These are phyloP conservation scores for Colletotrichum plurivorum DNA, from an alignment of 2,329 filamentous ascomycete species.

Conservation along the genomic window DNA sequence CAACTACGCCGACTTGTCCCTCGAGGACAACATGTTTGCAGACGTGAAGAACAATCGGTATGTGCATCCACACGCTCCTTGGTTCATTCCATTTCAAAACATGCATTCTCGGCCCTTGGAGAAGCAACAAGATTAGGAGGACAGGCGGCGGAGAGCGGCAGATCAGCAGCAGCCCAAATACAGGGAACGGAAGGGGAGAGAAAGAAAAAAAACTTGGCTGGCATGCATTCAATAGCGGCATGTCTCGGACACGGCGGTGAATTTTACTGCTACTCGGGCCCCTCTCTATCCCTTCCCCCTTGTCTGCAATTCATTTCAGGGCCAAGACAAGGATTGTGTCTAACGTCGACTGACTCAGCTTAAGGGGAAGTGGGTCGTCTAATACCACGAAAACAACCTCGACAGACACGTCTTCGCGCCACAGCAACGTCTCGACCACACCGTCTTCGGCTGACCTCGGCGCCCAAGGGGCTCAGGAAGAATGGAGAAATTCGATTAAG, in stretches of 20 bases:
- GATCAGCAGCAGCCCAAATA: not conserved
- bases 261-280: conserved; percentile 27
- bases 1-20: conserved; percentile 54
- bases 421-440: conserved; percentile 74
- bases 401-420: conserved; percentile 72
- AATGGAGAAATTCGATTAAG: conserved; percentile 54
- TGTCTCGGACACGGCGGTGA: conserved; percentile 39
- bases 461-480: conserved; percentile 54
- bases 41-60: conserved; percentile 71
- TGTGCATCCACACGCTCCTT: conserved; percentile 48
- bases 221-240: conserved; percentile 39
- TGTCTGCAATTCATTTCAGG: conserved; percentile 43
- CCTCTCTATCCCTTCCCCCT: conserved; percentile 26
- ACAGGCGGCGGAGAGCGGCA: not conserved
- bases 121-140: conserved; percentile 19
- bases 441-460: conserved; percentile 68
- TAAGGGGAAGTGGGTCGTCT: conserved; percentile 71
- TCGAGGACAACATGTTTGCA: conserved; percentile 71
- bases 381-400: conserved; percentile 73
- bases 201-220: conserved; percentile 16
- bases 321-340: conserved; percentile 43
- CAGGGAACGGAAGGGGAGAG: conserved; percentile 1
- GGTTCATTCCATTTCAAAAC: conserved; percentile 31
- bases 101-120: conserved; percentile 31
- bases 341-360: conserved; percentile 54